A percentile compares a stretch with the other conserved stretches of the same genome.
These are phyloP conservation scores for Amanita polypyramis DNA, from an alignment of 768 basidiomycete species.

Conservation along the genomic window DNA sequence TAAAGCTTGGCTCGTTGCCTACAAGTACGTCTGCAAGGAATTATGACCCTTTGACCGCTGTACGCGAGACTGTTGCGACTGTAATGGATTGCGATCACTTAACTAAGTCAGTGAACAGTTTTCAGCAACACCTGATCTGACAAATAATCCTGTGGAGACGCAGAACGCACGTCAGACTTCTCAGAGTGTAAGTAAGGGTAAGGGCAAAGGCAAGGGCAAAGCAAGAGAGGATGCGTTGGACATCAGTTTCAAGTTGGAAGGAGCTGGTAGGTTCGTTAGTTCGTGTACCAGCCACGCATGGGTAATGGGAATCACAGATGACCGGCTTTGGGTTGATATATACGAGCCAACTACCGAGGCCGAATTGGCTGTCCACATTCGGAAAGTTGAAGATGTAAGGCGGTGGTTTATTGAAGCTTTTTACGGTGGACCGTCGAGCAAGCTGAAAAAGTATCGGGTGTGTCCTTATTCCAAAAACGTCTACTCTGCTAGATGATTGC, in stretches of 20 bases:
- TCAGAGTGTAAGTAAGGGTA: constrained; percentile 12
- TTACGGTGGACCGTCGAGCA: constrained; percentile 52
- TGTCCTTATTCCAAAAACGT: constrained; percentile 15
- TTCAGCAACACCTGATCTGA: constrained; percentile 10
- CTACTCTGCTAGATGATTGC: background rate
- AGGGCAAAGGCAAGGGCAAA: constrained; percentile 21
- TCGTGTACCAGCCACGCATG: background rate
- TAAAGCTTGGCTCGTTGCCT: constrained; percentile 3
- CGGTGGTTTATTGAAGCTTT: constrained; percentile 69
- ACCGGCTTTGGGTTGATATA: constrained; percentile 50
- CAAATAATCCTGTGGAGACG: background rate
- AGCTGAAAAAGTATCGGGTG: constrained; percentile 66
- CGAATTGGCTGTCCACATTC: constrained; percentile 70
- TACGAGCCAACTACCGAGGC: constrained; percentile 54
- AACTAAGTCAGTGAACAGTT: constrained; percentile 15
- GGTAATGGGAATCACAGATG: constrained; percentile 16
- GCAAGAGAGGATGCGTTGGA: constrained; percentile 11
- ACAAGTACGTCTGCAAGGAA: constrained; percentile 10
- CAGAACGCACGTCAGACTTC: constrained; percentile 2
- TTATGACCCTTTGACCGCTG: constrained; percentile 25
- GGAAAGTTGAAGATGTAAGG: constrained; percentile 70
- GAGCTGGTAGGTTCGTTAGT: background rate
- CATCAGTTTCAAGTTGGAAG: background rate
- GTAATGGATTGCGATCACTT: constrained; percentile 2
- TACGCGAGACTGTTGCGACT: constrained; percentile 12